These are phyloP conservation scores for Candida sp. DNA, from an alignment of 1,139 yeast species.

Conservation along the genomic window DNA sequence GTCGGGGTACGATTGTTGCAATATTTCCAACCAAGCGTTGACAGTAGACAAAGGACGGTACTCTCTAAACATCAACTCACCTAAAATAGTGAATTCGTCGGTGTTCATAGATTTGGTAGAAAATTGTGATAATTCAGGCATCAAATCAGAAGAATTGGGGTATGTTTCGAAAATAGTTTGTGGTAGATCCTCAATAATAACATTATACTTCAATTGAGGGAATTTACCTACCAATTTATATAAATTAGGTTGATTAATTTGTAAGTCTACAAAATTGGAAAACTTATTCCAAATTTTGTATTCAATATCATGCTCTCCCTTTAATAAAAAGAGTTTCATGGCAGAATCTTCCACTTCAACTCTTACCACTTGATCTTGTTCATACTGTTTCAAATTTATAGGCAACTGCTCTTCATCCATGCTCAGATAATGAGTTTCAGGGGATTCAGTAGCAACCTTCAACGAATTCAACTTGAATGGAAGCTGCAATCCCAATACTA, in stretches of 20 bases:
- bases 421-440: constrained; percentile 12
- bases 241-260: constrained; percentile 22
- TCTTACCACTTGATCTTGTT: constrained; percentile 51
- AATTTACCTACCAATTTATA: constrained; percentile 17
- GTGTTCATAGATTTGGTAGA: constrained; percentile 19
- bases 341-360: constrained; percentile 14
- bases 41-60: constrained; percentile 70
- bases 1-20: constrained; percentile 55
- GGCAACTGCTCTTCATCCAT: constrained; percentile 31
- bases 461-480: constrained; percentile 1
- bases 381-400: constrained; percentile 47
- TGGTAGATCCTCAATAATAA: constrained; percentile 56
- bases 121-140: constrained; percentile 17
- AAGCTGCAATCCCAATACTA: background rate
- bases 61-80: constrained; percentile 60
- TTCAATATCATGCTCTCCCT: constrained; percentile 8
- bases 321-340: constrained; percentile 17
- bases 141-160: constrained; percentile 27
- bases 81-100: background rate
- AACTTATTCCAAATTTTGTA: constrained; percentile 33
- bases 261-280: constrained; percentile 31
- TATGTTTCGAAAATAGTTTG: constrained; percentile 54
- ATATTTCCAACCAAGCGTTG: constrained; percentile 64
- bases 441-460: background rate
- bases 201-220: constrained; percentile 20